Evolutionary conservation across 2,329 filamentous ascomycete genomes (phyloP), one percentile per base, ranked within the genome.

Genomic region (Thielaviopsis cerberus): DNA sequence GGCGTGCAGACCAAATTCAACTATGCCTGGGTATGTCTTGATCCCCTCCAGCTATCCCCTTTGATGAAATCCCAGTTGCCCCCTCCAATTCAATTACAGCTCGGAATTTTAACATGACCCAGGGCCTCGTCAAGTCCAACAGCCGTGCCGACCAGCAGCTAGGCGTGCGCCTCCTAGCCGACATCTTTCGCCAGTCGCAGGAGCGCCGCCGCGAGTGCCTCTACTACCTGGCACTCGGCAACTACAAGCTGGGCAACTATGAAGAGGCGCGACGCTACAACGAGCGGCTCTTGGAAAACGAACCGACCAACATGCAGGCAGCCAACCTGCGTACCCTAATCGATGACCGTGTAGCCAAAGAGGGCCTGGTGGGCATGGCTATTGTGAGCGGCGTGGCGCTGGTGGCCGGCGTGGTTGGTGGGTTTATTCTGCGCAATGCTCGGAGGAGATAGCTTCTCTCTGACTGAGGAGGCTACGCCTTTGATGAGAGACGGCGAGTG

Each of bases 1-100:
- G 90, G 91, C 61, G 81, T 98, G 48, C 92, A 98, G 72, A 98
- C 92, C 62, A 97, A 97, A 70, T 98, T 98, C 80, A 98, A 98
- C 81, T 97, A 91, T 71, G 91, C 92, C 68, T 98, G 92, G 92
- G 89, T 94, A 80, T 59, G 27, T 53, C 51, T 45, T 17, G 52
- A 10, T 51, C 48, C 51, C 51, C 37, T n/a, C n/a, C n/a, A n/a
- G n/a, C n/a, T n/a, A n/a, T n/a, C n/a, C n/a, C n/a, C n/a, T n/a
- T n/a, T n/a, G n/a, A n/a, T n/a, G n/a, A n/a, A n/a, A n/a, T n/a
- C n/a, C n/a, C n/a, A n/a, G n/a, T n/a, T n/a, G n/a, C n/a, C n/a
- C n/a, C n/a, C n/a, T n/a, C n/a, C n/a, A n/a, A n/a, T n/a, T n/a
- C n/a, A n/a, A n/a, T n/a, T n/a, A n/a, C n/a, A n/a, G n/a, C n/a